Percentiles rank a stretch among this genome's conserved stretches.
phyloP scores from a whole-genome alignment of 2,329 filamentous ascomycete species.

The Sarocladium strictum region DNA sequence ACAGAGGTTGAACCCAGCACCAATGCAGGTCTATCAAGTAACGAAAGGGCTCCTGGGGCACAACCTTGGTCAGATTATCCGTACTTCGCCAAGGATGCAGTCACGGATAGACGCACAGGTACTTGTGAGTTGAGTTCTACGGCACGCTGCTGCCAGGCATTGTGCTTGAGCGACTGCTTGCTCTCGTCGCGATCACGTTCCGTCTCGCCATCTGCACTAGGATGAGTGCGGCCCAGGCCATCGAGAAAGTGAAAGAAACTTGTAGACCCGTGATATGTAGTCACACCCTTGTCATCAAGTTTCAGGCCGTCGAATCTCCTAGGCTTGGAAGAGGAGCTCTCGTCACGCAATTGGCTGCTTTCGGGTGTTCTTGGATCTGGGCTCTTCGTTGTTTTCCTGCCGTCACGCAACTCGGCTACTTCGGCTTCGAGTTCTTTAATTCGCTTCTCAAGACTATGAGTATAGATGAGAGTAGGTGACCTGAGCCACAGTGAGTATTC shows the following conservation, averaged over 20 bases:
- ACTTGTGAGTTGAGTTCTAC: constrained; percentile 51
- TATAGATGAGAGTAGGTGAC: constrained; percentile 52
- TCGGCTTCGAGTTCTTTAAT: constrained; percentile 52
- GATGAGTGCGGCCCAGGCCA: constrained; percentile 25
- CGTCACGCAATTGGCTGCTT: not conserved
- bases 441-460: constrained; percentile 49
- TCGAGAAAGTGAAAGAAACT: constrained; percentile 53
- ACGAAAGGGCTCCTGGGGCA: constrained; percentile 47
- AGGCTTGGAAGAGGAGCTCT: constrained; percentile 17
- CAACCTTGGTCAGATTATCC: not conserved
- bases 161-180: constrained; percentile 45
- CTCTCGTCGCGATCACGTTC: constrained; percentile 27
- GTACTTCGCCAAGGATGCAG: constrained; percentile 9
- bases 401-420: constrained; percentile 25
- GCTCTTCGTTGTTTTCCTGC: not conserved
- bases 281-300: constrained; percentile 45
- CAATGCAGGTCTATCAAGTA: constrained; percentile 56
- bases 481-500: too few species aligned
- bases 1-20: constrained; percentile 59
- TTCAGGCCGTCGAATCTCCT: constrained; percentile 44
- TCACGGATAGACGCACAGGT: constrained; percentile 31
- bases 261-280: constrained; percentile 52
- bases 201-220: constrained; percentile 20
- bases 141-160: constrained; percentile 53
- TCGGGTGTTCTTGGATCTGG: constrained; percentile 6